phyloP scores from a whole-genome alignment of 1,284 basidiomycete genomes.

The Fomitopsis palustris region DNA sequence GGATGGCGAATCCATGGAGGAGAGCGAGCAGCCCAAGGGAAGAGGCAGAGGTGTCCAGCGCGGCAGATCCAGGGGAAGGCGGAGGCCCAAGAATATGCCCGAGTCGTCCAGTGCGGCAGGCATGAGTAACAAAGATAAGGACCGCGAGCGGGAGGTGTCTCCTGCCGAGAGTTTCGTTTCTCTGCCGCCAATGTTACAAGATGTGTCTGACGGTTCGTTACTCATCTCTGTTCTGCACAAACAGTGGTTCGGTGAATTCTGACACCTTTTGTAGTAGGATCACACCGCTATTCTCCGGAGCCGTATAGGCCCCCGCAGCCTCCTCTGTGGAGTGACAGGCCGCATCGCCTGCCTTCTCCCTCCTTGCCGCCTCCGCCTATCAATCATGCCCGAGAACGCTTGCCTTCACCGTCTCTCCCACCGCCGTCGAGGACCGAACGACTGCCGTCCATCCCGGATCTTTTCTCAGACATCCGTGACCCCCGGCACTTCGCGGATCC shows the following conservation, averaged over 20 bases:
- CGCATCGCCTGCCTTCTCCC: not conserved
- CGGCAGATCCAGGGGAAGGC: conserved; percentile 10
- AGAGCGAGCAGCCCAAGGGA: conserved; percentile 19
- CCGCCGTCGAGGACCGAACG: conserved; percentile 13
- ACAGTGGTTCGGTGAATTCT: not conserved
- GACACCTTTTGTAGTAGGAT: not conserved
- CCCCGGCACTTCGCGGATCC: conserved; percentile 20
- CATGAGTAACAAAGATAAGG: not conserved
- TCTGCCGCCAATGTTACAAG: conserved; percentile 12
- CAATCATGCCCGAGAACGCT: not conserved
- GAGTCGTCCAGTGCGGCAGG: conserved; percentile 5
- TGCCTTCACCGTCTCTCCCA: not conserved
- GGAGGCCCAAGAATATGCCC: conserved; percentile 15
- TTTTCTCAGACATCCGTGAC: conserved; percentile 2
- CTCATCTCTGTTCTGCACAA: not conserved
- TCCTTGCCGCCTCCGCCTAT: not conserved
- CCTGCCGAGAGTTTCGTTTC: conserved; percentile 14
- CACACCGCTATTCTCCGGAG: not conserved
- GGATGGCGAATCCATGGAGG: conserved; percentile 22
- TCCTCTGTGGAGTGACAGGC: not conserved
- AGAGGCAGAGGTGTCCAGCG: conserved; percentile 12
- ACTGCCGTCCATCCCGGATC: conserved; percentile 5
- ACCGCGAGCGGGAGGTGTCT: conserved; percentile 12
- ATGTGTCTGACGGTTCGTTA: conserved; percentile 14
- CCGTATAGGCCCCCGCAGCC: not conserved